Conservation (phyloP, 805 yeast genomes). For the Yarrowia sp. region DNA sequence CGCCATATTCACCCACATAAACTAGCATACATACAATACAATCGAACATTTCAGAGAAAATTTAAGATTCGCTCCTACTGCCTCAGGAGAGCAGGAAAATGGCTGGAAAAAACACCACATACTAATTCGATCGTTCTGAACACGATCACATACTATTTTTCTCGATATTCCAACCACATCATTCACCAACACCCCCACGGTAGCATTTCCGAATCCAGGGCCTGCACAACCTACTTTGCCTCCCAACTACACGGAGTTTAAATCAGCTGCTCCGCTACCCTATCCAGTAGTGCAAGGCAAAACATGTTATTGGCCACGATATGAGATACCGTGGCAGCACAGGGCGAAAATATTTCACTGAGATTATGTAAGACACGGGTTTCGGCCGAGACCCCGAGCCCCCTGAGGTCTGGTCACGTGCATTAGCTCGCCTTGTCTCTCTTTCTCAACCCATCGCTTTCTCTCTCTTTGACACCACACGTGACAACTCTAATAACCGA, state of each 20-base stretch:
- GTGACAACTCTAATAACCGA: slow-evolving; percentile 20
- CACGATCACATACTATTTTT: too few species aligned
- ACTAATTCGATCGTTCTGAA: background rate
- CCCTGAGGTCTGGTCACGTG: background rate
- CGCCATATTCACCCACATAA: background rate
- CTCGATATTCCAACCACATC: background rate
- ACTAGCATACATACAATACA: background rate
- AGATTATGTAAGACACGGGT: background rate
- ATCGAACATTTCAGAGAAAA: background rate
- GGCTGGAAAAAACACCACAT: background rate
- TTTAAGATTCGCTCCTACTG: background rate
- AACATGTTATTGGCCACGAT: slow-evolving; percentile 3
- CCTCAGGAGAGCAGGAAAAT: background rate
- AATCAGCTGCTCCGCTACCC: slow-evolving; percentile 35
- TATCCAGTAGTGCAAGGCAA: slow-evolving; percentile 29
- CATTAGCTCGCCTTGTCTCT: background rate
- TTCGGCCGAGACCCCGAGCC: too few species aligned
- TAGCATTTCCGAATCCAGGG: slow-evolving; percentile 15
- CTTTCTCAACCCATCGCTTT: background rate
- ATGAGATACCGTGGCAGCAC: background rate
- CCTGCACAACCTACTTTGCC: slow-evolving; percentile 24
- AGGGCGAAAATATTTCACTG: background rate
- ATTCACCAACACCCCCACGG: background rate
- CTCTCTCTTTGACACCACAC: background rate
- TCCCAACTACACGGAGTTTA: slow-evolving; percentile 3